Conservation (phyloP, 495 filamentous ascomycete genomes). For the Ramalina intermedia region DNA sequence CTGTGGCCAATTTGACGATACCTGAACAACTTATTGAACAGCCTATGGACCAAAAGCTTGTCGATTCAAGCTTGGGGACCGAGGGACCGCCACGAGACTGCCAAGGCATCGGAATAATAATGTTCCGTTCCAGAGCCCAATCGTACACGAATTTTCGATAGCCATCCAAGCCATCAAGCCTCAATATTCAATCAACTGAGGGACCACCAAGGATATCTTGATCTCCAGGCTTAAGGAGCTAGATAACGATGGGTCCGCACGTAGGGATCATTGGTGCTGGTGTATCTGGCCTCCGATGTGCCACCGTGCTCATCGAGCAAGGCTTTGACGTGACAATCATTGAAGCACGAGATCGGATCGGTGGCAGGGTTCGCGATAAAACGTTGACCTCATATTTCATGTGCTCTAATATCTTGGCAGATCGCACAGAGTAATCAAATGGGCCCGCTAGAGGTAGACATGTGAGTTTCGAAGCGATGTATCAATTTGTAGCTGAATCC, state of each 20-base stretch:
- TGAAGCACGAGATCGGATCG: conserved; percentile 70
- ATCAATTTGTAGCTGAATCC: neutral
- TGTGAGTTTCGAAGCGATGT: neutral
- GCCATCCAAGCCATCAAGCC: too few species aligned
- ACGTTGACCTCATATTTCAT: neutral
- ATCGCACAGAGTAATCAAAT: conserved; percentile 7
- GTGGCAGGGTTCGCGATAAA: conserved; percentile 41
- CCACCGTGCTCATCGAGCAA: conserved; percentile 63
- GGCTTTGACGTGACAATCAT: conserved; percentile 73
- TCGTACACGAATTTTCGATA: too few species aligned
- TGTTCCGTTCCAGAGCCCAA: too few species aligned
- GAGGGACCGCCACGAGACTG: too few species aligned
- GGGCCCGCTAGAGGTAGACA: conserved; percentile 8
- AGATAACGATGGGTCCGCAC: conserved; percentile 18
- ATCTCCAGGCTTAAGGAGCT: too few species aligned
- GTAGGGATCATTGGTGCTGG: conserved; percentile 78
- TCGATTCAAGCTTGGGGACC: too few species aligned
- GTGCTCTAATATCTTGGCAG: neutral
- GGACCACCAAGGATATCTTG: too few species aligned
- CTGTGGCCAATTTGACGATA: too few species aligned
- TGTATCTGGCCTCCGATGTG: conserved; percentile 72
- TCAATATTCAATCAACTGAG: too few species aligned
- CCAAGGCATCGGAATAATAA: too few species aligned
- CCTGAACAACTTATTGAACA: too few species aligned
- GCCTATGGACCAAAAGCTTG: too few species aligned